Percentiles rank a stretch among this genome's conserved stretches.
These are phyloP conservation scores for Cubamyces lactineus DNA, from an alignment of 768 basidiomycete species.

Conservation along the genomic window DNA sequence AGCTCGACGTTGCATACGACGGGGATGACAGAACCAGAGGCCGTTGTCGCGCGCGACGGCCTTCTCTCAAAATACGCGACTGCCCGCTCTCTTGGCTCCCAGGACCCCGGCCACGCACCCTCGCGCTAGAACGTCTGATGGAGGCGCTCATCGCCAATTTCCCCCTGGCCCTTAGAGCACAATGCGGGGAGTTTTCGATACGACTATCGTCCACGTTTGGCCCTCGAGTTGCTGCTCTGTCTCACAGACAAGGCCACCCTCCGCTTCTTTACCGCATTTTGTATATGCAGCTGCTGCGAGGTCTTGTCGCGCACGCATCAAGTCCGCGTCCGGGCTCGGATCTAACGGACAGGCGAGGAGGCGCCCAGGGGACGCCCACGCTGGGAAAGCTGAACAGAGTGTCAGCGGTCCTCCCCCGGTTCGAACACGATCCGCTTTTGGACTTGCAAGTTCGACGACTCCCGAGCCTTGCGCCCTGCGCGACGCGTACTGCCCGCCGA, in stretches of 20 bases:
- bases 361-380: not conserved
- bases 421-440: slow-evolving; percentile 15
- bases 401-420: slow-evolving; percentile 11
- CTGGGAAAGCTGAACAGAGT: slow-evolving; percentile 12
- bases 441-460: slow-evolving; percentile 11
- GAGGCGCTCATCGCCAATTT: slow-evolving; percentile 9
- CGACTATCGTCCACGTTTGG: too few relatives aligned
- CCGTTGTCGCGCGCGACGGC: slow-evolving; percentile 20
- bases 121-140: slow-evolving; percentile 15
- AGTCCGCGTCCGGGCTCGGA: too few relatives aligned
- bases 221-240: too few relatives aligned
- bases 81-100: not conserved
- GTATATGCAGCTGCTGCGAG: too few relatives aligned
- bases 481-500: not conserved
- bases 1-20: slow-evolving; percentile 34
- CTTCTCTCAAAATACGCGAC: slow-evolving; percentile 15
- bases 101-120: slow-evolving; percentile 17
- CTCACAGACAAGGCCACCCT: too few relatives aligned
- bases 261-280: too few relatives aligned
- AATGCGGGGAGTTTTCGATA: not conserved
- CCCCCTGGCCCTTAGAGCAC: not conserved
- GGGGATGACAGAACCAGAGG: slow-evolving; percentile 21
- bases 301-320: too few relatives aligned
- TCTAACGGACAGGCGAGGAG: not conserved
- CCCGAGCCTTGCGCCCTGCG: not conserved